These are phyloP conservation scores for Sporisorium graminicola DNA, from an alignment of 1,284 basidiomycete species.

Conservation along the genomic window DNA sequence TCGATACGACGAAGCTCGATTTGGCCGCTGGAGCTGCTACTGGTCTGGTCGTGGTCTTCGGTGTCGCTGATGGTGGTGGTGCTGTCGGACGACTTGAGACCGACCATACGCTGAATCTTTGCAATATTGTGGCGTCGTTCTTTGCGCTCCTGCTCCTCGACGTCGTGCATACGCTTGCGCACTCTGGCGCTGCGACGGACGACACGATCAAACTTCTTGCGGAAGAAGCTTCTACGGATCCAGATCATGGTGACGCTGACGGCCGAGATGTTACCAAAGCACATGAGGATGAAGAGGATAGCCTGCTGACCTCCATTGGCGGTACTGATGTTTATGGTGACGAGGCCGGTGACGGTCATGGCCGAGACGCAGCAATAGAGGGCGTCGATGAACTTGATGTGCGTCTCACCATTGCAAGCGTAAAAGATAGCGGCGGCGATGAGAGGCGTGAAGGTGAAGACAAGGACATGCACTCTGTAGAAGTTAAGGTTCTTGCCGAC, in stretches of 20 bases:
- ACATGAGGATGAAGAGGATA: conserved; percentile 73
- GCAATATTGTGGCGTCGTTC: conserved; percentile 50
- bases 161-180: conserved; percentile 62
- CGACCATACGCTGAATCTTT: conserved; percentile 57
- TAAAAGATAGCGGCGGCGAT: conserved; percentile 79
- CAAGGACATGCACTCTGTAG: conserved; percentile 72
- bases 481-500: conserved; percentile 55
- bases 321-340: conserved; percentile 79
- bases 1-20: conserved; percentile 35
- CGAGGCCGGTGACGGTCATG: conserved; percentile 82
- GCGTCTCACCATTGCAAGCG: conserved; percentile 66
- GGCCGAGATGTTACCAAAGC: conserved; percentile 66
- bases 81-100: conserved; percentile 49
- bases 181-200: conserved; percentile 53
- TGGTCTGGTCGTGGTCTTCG: conserved; percentile 36
- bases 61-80: conserved; percentile 42
- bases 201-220: conserved; percentile 56
- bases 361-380: conserved; percentile 82
- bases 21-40: conserved; percentile 51
- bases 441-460: conserved; percentile 81
- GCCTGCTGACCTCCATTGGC: conserved; percentile 82
- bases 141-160: conserved; percentile 65
- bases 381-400: conserved; percentile 77
- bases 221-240: conserved; percentile 66
- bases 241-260: conserved; percentile 68